Evolutionary conservation across 2,329 filamentous ascomycete species (phyloP).

Genomic region (Microsporum ferrugineum): DNA sequence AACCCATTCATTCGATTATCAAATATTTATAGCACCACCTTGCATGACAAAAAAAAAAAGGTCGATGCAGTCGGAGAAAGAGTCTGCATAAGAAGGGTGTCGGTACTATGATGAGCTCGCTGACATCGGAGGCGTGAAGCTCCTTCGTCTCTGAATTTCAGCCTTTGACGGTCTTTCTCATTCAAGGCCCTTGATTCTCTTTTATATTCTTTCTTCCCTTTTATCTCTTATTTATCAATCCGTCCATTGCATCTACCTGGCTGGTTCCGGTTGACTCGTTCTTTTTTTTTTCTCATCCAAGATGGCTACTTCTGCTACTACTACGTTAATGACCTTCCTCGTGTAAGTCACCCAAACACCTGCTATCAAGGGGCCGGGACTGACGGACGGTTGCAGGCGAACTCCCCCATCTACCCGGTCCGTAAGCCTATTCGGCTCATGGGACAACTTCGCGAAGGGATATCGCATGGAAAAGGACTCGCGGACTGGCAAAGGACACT

Average conservation of each 20-base stretch:
- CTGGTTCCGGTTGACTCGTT: background rate
- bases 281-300: background rate
- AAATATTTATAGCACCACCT: background rate
- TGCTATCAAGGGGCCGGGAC: slow-evolving; percentile 14
- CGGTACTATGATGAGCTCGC: background rate
- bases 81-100: background rate
- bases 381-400: slow-evolving; percentile 15
- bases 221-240: background rate
- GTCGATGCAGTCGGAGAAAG: background rate
- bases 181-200: background rate
- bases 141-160: background rate
- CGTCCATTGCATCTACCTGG: background rate
- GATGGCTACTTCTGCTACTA: slow-evolving; percentile 19
- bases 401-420: slow-evolving; percentile 39
- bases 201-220: background rate
- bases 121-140: background rate
- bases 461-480: slow-evolving; percentile 74
- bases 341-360: slow-evolving; percentile 17
- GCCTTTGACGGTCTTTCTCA: background rate
- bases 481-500: slow-evolving; percentile 62
- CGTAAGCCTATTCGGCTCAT: slow-evolving; percentile 77
- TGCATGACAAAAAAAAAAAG: background rate
- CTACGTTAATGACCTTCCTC: slow-evolving; percentile 23
- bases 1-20: background rate
- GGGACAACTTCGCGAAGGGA: slow-evolving; percentile 78